Conservation (phyloP, 306 rosid genomes). For the Senna siamea region DNA sequence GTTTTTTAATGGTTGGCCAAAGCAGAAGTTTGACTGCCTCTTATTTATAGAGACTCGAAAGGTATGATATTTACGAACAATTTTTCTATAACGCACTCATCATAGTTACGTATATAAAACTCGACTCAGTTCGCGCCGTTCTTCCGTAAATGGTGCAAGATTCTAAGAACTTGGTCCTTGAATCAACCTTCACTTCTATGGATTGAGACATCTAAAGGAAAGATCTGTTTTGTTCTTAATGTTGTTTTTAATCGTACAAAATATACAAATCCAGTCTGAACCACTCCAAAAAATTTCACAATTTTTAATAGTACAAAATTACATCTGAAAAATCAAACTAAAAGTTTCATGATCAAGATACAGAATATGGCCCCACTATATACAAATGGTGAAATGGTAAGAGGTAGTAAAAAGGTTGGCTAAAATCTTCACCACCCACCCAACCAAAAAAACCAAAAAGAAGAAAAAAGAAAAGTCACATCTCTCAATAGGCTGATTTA, state of each 20-base stretch:
- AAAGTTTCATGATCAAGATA: neutral
- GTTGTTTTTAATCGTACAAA: neutral
- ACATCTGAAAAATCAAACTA: neutral
- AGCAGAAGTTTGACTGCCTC: neutral
- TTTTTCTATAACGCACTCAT: too few species aligned
- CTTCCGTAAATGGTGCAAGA: too few species aligned
- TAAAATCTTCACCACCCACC: constrained; percentile 20
- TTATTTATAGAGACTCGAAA: too few species aligned
- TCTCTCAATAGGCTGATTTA: neutral
- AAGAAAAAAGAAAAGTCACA: neutral
- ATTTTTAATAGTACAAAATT: neutral
- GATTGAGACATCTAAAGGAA: neutral
- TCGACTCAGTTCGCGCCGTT: too few species aligned
- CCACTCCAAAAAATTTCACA: neutral
- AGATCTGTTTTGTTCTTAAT: neutral
- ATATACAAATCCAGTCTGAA: neutral
- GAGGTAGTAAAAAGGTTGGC: constrained; percentile 6
- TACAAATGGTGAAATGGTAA: neutral
- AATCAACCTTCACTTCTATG: neutral
- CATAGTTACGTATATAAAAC: too few species aligned
- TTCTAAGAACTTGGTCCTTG: neutral
- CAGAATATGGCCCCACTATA: neutral
- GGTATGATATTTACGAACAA: too few species aligned
- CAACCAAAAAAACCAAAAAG: neutral
- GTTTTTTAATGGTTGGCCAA: neutral